Base-by-base conservation (phyloP, 2,329 filamentous ascomycete species). In the Monilinia aucupariae region DNA sequence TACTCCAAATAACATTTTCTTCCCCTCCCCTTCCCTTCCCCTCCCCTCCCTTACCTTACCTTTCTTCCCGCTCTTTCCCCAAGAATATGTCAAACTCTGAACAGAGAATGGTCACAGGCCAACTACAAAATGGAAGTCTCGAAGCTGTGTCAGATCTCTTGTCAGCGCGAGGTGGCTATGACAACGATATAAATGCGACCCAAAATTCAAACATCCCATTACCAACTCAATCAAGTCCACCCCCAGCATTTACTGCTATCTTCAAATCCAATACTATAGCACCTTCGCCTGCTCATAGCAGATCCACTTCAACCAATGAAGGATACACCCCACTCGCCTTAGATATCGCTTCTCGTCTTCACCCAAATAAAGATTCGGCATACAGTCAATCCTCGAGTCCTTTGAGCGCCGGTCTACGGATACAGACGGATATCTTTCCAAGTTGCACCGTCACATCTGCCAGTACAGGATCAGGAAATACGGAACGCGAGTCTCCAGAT, bases 211-310 rank as follows among this genome's bases (percentile, higher is more conserved):
- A 54, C 22, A 30, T 61, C 8, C 32, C 59, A 4, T 47, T 54
- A 10, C 34, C 58, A 34, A n/a, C 32, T 39, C 58, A 60, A 52
- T 60, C 49, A 27, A 39, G 37, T 45, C 58, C 45, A 61, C 12
- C 30, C 15, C 32, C 60, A 56, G 51, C 60, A 27, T 56, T 55
- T 20, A 49, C 64, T 8, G 55, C 65, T 41, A 66, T 66, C 4
- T 78, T 78, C 65, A 70, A 73, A 60, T 74, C 76, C 51, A 75
- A 75, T 65, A 77, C 75, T 17, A 77, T 75, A 68, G 74, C 76
- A 30, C 76, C 77, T 49, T 77, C 76, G 12, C 68, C 71, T 17
- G 68, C 70, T 50, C 69, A 68, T 39, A 68, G 56, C 45, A 20
- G 53, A 47, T 61, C 64, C 32, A 41, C 61, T 12, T 52, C 63